A percentile compares a stretch with the other conserved stretches of the same genome.
Evolutionary conservation across 495 filamentous ascomycete species (phyloP).

Genomic region (Penicillium soppii): DNA sequence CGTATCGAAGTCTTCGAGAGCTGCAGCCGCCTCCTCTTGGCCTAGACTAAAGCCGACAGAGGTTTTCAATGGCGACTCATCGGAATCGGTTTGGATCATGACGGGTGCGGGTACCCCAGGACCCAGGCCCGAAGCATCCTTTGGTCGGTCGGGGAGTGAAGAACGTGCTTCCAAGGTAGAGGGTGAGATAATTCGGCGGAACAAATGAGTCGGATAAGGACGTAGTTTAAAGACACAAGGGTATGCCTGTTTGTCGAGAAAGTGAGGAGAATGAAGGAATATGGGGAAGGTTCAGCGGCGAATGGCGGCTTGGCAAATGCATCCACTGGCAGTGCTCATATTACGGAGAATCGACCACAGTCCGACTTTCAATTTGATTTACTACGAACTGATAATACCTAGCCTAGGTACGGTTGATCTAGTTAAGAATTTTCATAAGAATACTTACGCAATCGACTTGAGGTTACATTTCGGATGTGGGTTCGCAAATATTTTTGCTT

Average conservation of each 20-base stretch:
- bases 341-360: slow-evolving; percentile 12
- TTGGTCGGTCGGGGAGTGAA: slow-evolving; percentile 19
- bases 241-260: slow-evolving; percentile 15
- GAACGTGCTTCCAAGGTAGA: not conserved
- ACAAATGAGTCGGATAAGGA: no score
- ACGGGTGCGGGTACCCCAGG: slow-evolving; percentile 45
- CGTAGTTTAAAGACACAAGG: no score
- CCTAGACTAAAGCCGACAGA: slow-evolving; percentile 24
- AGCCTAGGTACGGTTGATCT: no score
- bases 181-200: not conserved
- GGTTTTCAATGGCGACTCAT: slow-evolving; percentile 37
- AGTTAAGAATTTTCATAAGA: no score
- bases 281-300: slow-evolving; percentile 38
- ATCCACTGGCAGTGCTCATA: slow-evolving; percentile 17
- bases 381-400: no score
- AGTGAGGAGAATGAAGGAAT: slow-evolving; percentile 26
- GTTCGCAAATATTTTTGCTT: not conserved
- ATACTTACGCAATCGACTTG: slow-evolving; percentile 2
- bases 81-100: slow-evolving; percentile 45
- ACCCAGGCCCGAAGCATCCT: slow-evolving; percentile 40
- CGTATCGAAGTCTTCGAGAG: slow-evolving; percentile 41
- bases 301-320: slow-evolving; percentile 36
- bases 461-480: not conserved
- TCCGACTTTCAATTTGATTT: not conserved
- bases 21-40: slow-evolving; percentile 30